Evolutionary conservation across 305 asterid genomes (phyloP), one percentile per base, ranked within the genome.

Genomic region (Euphrasia arctica): DNA sequence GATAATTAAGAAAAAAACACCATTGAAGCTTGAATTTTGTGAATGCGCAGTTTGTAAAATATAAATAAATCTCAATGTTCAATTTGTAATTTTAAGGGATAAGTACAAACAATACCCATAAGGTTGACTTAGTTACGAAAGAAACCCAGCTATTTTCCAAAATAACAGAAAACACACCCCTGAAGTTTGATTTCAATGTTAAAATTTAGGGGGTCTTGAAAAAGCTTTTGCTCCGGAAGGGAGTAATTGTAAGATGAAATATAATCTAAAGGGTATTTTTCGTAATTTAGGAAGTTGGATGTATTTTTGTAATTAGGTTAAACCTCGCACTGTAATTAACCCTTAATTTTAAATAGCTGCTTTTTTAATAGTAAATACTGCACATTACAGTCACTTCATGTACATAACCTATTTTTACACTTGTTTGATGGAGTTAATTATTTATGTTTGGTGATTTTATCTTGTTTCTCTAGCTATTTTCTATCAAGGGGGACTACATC

Each of bases 391-490:
- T 11, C 13, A 10, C 13, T 12, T 48, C 7, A 39, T 48, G 49
- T 43, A 7, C n/a, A 12, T 39, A 7, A 39, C 2, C 45, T 9
- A 8, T 8, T 39, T 18, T 39, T 39, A 39, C 45, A 39, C 45
- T 39, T 39, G 45, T 39, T 39, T 39, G 3, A 39, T 39, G 45
- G 45, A 39, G 12, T 39, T 39, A 7, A 11, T 8, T 39, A 39
- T 54, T 18, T 63, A 41, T 25, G 36, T 41, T 66, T 63, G 67
- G 47, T 28, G 5, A 4, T 64, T 63, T 9, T 59, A 11, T 34
- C 55, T 50, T 29, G 43, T 36, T 52, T 47, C 54, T 64, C 43
- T 73, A 91, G 98, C 77, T 91, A 67, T 91, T 91, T 71, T 39
- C 10, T 39, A 39, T 39, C 3, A 11, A 39, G 45, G 45, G 11